A percentile compares a stretch with the other conserved stretches of the same genome.
Conservation (phyloP, 2,329 filamentous ascomycete species). For the Fusarium hostae region DNA sequence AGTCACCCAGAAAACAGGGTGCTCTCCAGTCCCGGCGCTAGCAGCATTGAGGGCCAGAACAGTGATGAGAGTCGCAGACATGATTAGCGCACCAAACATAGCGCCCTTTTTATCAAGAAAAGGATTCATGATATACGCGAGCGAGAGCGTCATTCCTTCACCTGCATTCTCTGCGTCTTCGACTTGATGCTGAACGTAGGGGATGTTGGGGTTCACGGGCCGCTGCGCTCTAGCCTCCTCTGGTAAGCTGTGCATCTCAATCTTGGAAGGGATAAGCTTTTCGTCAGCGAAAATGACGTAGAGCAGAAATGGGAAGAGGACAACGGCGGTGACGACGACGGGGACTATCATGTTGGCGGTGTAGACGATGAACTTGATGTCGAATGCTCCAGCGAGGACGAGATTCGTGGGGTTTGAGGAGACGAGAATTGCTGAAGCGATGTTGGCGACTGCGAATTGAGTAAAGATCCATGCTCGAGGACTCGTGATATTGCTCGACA, state of each 20-base stretch:
- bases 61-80: slow-evolving; percentile 74
- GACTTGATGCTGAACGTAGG: slow-evolving; percentile 66
- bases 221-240: slow-evolving; percentile 62
- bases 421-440: slow-evolving; percentile 79
- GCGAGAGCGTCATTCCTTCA: slow-evolving; percentile 64
- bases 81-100: slow-evolving; percentile 70
- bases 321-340: slow-evolving; percentile 72
- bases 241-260: slow-evolving; percentile 75
- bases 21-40: slow-evolving; percentile 59
- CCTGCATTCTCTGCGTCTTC: slow-evolving; percentile 62
- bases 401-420: slow-evolving; percentile 83
- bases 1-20: slow-evolving; percentile 75
- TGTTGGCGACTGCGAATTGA: slow-evolving; percentile 78
- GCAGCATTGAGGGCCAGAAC: slow-evolving; percentile 74
- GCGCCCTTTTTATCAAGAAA: slow-evolving; percentile 76
- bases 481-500: slow-evolving; percentile 77
- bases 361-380: slow-evolving; percentile 77
- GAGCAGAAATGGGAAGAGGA: slow-evolving; percentile 76
- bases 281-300: slow-evolving; percentile 76
- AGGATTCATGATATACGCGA: slow-evolving; percentile 81
- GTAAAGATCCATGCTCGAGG: slow-evolving; percentile 78
- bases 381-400: slow-evolving; percentile 77
- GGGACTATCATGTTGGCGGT: slow-evolving; percentile 83
- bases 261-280: slow-evolving; percentile 70
- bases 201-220: slow-evolving; percentile 79